Evolutionary conservation across 2,329 filamentous ascomycete genomes (phyloP).

Genomic region (Septoria petroselini): DNA sequence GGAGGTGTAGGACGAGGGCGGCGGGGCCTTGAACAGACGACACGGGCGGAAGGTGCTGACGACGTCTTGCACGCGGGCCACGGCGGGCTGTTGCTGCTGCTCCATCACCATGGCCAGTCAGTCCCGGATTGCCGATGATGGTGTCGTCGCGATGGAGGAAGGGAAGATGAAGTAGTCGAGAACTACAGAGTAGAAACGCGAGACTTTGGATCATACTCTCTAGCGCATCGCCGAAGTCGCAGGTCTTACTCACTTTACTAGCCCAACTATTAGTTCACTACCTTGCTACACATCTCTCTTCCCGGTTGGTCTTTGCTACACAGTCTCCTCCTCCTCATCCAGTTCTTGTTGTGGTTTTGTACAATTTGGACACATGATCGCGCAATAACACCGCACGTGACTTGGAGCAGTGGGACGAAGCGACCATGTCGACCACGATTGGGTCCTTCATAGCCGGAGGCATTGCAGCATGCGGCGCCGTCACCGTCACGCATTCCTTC

Average conservation of each 20-base stretch:
- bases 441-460: conserved; percentile 89
- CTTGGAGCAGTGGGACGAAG: not conserved
- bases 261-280: too few relatives aligned
- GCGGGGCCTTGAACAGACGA: conserved; percentile 47
- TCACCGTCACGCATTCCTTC: conserved; percentile 96
- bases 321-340: not conserved
- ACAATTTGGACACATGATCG: conserved; percentile 10
- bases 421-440: conserved; percentile 49
- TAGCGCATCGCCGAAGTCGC: too few relatives aligned
- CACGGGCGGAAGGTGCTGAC: conserved; percentile 74
- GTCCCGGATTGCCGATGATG: not conserved
- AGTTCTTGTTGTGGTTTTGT: too few relatives aligned
- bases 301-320: too few relatives aligned
- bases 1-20: conserved; percentile 69
- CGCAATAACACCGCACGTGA: conserved; percentile 14
- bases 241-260: too few relatives aligned
- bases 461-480: conserved; percentile 93
- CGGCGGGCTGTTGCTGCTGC: conserved; percentile 31
- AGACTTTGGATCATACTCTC: too few relatives aligned
- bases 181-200: too few relatives aligned
- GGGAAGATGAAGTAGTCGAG: too few relatives aligned
- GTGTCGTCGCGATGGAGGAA: too few relatives aligned
- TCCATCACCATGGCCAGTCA: conserved; percentile 27
- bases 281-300: too few relatives aligned
- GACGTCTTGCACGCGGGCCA: conserved; percentile 68